A percentile compares a stretch with the other conserved stretches of the same genome.
Evolutionary conservation across 2,329 filamentous ascomycete genomes (phyloP).

Genomic region (Didymella exigua): DNA sequence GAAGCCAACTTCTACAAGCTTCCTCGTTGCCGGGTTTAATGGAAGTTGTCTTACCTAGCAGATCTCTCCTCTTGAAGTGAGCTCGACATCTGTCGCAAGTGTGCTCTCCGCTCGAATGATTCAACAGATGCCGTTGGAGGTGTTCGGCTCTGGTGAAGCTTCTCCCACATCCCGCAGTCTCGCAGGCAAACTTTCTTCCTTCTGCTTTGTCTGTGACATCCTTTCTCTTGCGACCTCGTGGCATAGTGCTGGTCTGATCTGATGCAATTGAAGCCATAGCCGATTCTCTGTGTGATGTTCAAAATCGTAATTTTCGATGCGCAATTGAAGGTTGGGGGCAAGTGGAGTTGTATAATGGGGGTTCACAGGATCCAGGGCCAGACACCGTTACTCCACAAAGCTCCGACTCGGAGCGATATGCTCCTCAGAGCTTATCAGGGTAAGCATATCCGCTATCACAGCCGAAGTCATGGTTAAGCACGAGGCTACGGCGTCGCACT

Average conservation of each 20-base stretch:
- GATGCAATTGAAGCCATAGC: constrained; percentile 28
- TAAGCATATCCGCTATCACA: constrained; percentile 21
- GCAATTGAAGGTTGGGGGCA: constrained; percentile 40
- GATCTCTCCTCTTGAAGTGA: constrained; percentile 65
- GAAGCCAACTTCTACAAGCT: neutral
- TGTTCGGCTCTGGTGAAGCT: constrained; percentile 95
- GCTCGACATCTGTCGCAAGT: constrained; percentile 65
- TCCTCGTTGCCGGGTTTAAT: neutral
- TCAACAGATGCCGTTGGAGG: constrained; percentile 91
- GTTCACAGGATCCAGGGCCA: constrained; percentile 1
- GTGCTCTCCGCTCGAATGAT: constrained; percentile 67
- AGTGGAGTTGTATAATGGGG: constrained; percentile 34
- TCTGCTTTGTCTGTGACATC: constrained; percentile 48
- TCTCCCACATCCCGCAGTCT: constrained; percentile 84
- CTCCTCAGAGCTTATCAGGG: constrained; percentile 20
- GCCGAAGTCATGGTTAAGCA: constrained; percentile 16
- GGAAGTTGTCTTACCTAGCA: constrained; percentile 55
- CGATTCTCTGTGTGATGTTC: neutral
- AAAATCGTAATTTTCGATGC: constrained; percentile 14
- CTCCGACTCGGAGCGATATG: constrained; percentile 16
- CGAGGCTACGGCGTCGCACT: constrained; percentile 6
- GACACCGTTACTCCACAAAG: constrained; percentile 1
- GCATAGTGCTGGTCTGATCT: constrained; percentile 34
- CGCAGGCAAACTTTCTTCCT: constrained; percentile 68
- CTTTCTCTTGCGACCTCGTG: constrained; percentile 71